phyloP scores from a whole-genome alignment of 768 basidiomycete species.

The Phanerochaete carnosa region DNA sequence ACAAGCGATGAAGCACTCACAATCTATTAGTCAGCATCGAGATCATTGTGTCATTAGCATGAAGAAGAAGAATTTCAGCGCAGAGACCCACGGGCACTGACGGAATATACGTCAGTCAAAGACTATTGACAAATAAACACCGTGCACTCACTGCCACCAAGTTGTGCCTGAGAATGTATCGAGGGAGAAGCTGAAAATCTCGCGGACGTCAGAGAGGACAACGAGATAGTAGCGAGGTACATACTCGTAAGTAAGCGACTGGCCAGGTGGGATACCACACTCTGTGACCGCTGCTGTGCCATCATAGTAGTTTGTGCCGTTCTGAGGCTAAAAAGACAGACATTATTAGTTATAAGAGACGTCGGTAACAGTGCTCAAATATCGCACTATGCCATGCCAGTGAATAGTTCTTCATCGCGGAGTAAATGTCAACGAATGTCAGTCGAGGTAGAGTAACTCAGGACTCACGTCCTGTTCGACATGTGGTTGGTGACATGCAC shows the following conservation, averaged over 20 bases:
- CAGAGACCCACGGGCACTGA: not conserved
- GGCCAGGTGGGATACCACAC: no score
- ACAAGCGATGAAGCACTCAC: not conserved
- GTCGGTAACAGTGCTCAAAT: not conserved
- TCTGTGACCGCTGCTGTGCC: no score
- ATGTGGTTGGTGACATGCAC: constrained; percentile 34
- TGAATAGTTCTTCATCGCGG: constrained; percentile 23
- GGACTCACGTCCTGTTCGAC: constrained; percentile 26
- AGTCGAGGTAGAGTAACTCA: constrained; percentile 5
- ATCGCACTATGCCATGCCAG: constrained; percentile 30
- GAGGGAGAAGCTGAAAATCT: constrained; percentile 42
- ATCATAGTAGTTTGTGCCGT: no score
- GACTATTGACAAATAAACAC: not conserved
- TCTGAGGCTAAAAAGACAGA: not conserved
- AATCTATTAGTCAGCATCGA: not conserved
- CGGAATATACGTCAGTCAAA: not conserved
- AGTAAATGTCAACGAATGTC: not conserved
- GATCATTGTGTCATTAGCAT: no score
- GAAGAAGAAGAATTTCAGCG: no score
- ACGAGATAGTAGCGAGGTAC: constrained; percentile 1
- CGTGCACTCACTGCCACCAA: constrained; percentile 43
- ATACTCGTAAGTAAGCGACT: no score
- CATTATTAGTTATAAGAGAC: no score
- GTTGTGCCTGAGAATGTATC: constrained; percentile 42
- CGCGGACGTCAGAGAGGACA: constrained; percentile 17